phyloP scores from a whole-genome alignment of 306 rosid species.

The Ceratonia siliqua region DNA sequence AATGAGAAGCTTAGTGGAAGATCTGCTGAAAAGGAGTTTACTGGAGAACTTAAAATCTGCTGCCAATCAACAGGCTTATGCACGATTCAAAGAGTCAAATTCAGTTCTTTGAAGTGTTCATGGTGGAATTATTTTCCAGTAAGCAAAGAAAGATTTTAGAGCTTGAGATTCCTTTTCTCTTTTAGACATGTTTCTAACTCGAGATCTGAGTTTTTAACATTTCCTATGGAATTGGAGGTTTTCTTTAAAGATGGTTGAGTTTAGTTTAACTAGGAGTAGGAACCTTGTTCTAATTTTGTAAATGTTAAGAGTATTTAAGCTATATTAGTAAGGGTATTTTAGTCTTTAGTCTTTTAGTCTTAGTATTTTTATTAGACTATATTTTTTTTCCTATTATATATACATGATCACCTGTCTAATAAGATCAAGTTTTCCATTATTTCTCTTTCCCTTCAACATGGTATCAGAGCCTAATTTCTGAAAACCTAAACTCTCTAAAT shows the following conservation, averaged over 20 bases:
- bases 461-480: too few species aligned
- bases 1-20: neutral
- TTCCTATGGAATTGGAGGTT: neutral
- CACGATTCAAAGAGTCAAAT: neutral
- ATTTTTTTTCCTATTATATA: too few species aligned
- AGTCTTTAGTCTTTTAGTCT: too few species aligned
- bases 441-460: too few species aligned
- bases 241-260: neutral
- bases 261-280: neutral
- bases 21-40: neutral
- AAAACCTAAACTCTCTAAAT: too few species aligned
- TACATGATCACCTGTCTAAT: too few species aligned
- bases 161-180: neutral
- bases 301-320: too few species aligned
- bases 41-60: neutral
- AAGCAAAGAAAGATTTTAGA: neutral
- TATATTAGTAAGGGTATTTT: too few species aligned
- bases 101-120: neutral
- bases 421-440: too few species aligned
- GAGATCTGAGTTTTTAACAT: neutral
- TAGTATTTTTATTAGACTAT: too few species aligned
- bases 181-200: neutral
- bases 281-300: neutral
- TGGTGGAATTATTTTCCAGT: neutral
- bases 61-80: neutral